A percentile compares a stretch with the other conserved stretches of the same genome.
Evolutionary conservation across 345 rosid species (phyloP).

Genomic region (Schrenkiella parvula): DNA sequence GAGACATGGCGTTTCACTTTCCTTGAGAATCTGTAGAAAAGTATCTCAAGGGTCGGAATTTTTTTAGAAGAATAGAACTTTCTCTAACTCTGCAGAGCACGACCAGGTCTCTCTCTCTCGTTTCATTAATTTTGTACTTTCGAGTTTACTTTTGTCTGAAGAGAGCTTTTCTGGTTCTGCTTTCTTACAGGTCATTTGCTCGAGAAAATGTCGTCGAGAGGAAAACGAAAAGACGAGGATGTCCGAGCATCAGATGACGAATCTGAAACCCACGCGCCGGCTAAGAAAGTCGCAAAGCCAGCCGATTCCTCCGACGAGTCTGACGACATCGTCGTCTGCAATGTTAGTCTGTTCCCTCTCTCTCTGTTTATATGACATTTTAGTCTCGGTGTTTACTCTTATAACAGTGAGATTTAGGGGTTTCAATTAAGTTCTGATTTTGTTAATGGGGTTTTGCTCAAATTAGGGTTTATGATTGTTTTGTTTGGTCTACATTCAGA

Average conservation of each 20-base stretch:
- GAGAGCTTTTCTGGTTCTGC: not conserved
- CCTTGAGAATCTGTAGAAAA: not conserved
- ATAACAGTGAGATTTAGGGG: constrained; percentile 3
- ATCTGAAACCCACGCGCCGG: constrained; percentile 52
- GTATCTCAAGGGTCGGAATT: not conserved
- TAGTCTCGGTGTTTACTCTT: not conserved
- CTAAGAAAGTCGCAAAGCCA: constrained; percentile 53
- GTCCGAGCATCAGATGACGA: constrained; percentile 56
- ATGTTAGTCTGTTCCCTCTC: constrained; percentile 33
- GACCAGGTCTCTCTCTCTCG: constrained; percentile 4
- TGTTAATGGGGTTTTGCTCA: not conserved
- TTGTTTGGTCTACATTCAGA: constrained; percentile 34
- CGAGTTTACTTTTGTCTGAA: constrained; percentile 16
- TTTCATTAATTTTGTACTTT: not conserved
- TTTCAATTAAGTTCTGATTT: constrained; percentile 6
- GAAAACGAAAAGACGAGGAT: constrained; percentile 71
- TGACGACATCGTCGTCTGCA: constrained; percentile 72
- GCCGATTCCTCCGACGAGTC: constrained; percentile 53
- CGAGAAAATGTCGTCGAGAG: constrained; percentile 59
- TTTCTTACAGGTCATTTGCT: not conserved
- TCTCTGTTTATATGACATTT: not conserved
- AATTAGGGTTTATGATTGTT: constrained; percentile 7
- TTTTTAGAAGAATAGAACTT: not conserved
- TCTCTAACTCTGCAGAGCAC: not conserved
- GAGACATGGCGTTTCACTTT: not conserved